Conservation (phyloP, 768 basidiomycete species). For the Rubroboletus pulcherrimus region DNA sequence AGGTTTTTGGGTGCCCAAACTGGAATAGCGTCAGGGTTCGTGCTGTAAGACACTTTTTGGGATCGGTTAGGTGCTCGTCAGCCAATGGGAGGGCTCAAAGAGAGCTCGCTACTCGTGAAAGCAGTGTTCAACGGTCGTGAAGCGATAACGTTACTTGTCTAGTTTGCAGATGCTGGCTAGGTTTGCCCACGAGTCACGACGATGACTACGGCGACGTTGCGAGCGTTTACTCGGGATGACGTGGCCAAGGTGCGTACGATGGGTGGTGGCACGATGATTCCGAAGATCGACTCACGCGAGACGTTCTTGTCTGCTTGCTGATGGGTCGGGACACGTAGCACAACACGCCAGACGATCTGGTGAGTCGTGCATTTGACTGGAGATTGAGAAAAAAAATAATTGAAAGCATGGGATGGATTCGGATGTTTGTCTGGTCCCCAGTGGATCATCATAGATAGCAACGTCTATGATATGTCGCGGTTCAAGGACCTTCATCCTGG, state of each 20-base stretch:
- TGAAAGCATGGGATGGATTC: background rate
- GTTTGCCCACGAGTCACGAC: background rate
- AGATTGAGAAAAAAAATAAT: no score
- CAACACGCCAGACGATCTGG: conserved; percentile 72
- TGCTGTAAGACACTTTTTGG: no score
- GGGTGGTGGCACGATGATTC: background rate
- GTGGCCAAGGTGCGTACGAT: conserved; percentile 55
- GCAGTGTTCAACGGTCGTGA: no score
- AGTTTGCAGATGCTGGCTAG: no score
- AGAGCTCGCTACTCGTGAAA: no score
- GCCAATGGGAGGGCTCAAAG: no score
- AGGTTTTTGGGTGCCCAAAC: no score
- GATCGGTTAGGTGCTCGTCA: no score
- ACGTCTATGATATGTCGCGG: conserved; percentile 76
- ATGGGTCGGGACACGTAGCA: conserved; percentile 45
- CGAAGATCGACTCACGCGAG: background rate
- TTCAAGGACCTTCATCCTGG: conserved; percentile 48
- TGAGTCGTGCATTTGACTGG: conserved; percentile 25
- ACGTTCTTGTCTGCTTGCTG: background rate
- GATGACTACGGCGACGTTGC: conserved; percentile 8
- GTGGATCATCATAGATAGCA: conserved; percentile 47
- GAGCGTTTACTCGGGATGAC: conserved; percentile 58
- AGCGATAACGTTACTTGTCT: no score
- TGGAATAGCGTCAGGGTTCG: no score
- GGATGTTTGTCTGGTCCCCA: background rate